Conservation (phyloP, 1,139 yeast species). For the Candida glucosophila region DNA sequence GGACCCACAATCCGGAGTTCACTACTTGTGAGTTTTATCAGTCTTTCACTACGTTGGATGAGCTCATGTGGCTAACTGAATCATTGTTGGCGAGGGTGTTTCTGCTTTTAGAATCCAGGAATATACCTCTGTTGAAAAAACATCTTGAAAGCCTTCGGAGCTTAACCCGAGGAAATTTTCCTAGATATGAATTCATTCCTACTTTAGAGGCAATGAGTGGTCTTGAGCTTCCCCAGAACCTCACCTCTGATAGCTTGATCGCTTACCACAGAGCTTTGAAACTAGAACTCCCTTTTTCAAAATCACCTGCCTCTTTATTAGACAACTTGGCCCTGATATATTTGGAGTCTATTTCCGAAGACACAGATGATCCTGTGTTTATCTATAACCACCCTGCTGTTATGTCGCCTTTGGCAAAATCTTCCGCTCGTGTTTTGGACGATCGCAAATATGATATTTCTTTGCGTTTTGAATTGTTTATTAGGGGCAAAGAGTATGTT, state of each 20-base stretch:
- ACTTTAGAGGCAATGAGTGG: conserved; percentile 44
- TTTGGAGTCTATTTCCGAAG: conserved; percentile 54
- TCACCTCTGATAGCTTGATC: conserved; percentile 30
- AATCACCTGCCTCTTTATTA: conserved; percentile 49
- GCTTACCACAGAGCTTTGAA: conserved; percentile 24
- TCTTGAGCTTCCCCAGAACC: conserved; percentile 24
- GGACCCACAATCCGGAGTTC: conserved; percentile 93
- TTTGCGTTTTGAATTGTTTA: conserved; percentile 74
- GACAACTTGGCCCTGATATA: conserved; percentile 56
- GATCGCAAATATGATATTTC: conserved; percentile 39
- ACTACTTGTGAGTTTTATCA: conserved; percentile 91
- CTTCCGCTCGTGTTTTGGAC: conserved; percentile 21
- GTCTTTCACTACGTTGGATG: conserved; percentile 62
- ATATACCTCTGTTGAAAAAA: conserved; percentile 5
- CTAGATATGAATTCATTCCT: conserved; percentile 51
- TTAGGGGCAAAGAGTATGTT: conserved; percentile 71
- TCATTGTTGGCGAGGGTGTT: conserved; percentile 37
- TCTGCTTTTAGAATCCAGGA: conserved; percentile 9
- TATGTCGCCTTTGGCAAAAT: conserved; percentile 84
- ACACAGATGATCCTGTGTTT: conserved; percentile 48
- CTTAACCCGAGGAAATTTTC: conserved; percentile 13
- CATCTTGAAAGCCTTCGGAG: conserved; percentile 11
- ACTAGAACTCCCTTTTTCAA: conserved; percentile 29
- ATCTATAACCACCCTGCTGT: conserved; percentile 77
- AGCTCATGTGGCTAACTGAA: conserved; percentile 61